A percentile compares a stretch with the other conserved stretches of the same genome.
phyloP scores from a whole-genome alignment of 805 yeast species.

The Grigorovia yakushimaensis region DNA sequence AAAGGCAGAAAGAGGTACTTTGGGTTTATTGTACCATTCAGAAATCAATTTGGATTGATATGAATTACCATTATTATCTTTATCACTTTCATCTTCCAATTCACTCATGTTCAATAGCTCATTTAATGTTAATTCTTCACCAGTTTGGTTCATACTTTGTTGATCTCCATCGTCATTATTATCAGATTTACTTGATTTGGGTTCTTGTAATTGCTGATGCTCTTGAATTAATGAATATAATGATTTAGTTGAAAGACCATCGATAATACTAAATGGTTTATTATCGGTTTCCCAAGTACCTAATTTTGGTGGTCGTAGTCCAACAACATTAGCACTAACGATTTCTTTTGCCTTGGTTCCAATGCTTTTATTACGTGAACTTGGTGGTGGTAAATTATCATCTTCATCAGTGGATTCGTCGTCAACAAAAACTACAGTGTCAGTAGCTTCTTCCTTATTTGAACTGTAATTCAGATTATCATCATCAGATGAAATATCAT shows the following conservation, averaged over 20 bases:
- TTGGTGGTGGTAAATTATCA: constrained; percentile 62
- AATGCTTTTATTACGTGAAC: constrained; percentile 41
- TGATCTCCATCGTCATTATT: background rate
- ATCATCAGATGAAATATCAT: constrained; percentile 43
- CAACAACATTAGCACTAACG: constrained; percentile 74
- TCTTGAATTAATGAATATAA: constrained; percentile 42
- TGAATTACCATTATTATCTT: constrained; percentile 35
- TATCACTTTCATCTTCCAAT: constrained; percentile 57
- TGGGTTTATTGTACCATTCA: constrained; percentile 34
- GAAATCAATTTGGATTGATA: constrained; percentile 27
- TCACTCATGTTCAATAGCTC: constrained; percentile 85
- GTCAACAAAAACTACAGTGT: constrained; percentile 37
- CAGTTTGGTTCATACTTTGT: constrained; percentile 3
- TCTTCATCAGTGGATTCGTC: constrained; percentile 96
- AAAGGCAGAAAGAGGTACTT: constrained; percentile 82
- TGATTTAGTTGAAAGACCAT: constrained; percentile 85
- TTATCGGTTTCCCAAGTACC: constrained; percentile 86
- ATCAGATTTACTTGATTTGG: constrained; percentile 13
- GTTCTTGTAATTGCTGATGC: constrained; percentile 22
- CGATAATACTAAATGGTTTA: constrained; percentile 88
- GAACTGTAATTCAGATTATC: constrained; percentile 6
- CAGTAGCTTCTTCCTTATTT: constrained; percentile 24
- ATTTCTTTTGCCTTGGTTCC: constrained; percentile 88
- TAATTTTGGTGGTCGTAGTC: constrained; percentile 80
- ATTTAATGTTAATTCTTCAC: constrained; percentile 46